These are phyloP conservation scores for Moelleriella libera DNA, from an alignment of 2,329 filamentous ascomycete genomes.

Conservation along the genomic window DNA sequence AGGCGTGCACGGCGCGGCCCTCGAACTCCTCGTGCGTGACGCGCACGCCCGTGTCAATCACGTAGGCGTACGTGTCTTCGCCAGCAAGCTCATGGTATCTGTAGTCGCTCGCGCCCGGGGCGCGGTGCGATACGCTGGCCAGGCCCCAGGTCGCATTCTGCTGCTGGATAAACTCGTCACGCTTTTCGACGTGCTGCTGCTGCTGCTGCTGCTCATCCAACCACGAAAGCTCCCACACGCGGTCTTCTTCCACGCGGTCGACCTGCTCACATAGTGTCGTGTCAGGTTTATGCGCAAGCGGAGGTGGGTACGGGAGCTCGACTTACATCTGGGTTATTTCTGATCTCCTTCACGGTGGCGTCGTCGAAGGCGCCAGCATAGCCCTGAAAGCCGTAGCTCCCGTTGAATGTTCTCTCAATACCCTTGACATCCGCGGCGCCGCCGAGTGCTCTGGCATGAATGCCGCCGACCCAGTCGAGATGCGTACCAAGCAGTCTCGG, in stretches of 20 bases:
- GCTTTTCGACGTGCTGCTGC: not conserved
- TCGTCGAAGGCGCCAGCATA: constrained; percentile 29
- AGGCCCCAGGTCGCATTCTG: constrained; percentile 1
- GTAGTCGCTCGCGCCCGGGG: not conserved
- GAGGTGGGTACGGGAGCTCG: not conserved
- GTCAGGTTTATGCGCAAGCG: not conserved
- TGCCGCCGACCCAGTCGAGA: constrained; percentile 31
- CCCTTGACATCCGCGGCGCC: constrained; percentile 25
- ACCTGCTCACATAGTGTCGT: constrained; percentile 8
- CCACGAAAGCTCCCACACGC: constrained; percentile 12
- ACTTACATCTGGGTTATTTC: constrained; percentile 25
- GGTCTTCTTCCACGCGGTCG: constrained; percentile 14
- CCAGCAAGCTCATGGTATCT: not conserved
- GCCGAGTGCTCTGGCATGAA: constrained; percentile 38
- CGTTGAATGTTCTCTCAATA: constrained; percentile 15
- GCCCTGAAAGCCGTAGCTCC: constrained; percentile 19
- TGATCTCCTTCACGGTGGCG: constrained; percentile 24
- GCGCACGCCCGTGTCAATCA: constrained; percentile 1
- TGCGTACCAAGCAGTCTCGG: constrained; percentile 30
- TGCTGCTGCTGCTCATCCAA: constrained; percentile 8
- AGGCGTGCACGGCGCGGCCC: not conserved
- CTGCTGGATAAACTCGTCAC: not conserved
- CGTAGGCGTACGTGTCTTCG: constrained; percentile 2
- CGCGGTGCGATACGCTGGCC: constrained; percentile 1
- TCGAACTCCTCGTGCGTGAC: constrained; percentile 2